Evolutionary conservation across 116 monocot species (phyloP).

Genomic region (Posidonia oceanica): DNA sequence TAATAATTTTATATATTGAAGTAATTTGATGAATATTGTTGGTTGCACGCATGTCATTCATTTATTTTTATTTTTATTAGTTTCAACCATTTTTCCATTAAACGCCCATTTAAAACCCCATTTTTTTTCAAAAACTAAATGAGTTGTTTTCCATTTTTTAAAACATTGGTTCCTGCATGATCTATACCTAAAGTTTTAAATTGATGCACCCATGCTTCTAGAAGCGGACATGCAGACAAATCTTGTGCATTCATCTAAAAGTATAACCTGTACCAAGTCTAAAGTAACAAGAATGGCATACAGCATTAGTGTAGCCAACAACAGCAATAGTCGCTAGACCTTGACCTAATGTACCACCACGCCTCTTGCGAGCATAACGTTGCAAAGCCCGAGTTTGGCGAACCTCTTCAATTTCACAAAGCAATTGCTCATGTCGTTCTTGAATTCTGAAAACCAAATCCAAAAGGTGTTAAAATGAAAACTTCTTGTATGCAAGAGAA

Average conservation of each 20-base stretch:
- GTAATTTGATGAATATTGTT: too few relatives aligned
- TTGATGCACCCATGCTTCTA: too few relatives aligned
- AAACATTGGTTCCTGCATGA: too few relatives aligned
- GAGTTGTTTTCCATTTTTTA: too few relatives aligned
- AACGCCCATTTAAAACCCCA: too few relatives aligned
- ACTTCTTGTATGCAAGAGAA: background rate
- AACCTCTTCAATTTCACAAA: constrained; percentile 86
- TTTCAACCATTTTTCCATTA: too few relatives aligned
- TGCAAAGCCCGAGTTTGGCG: constrained; percentile 80
- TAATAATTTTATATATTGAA: too few relatives aligned
- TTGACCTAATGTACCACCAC: constrained; percentile 52
- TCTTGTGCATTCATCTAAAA: background rate
- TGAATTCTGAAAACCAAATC: constrained; percentile 48
- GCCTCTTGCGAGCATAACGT: constrained; percentile 70
- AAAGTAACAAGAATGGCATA: constrained; percentile 21
- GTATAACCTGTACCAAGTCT: background rate
- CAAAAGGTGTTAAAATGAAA: background rate
- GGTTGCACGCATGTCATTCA: too few relatives aligned
- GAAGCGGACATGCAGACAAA: background rate
- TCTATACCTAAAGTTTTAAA: too few relatives aligned
- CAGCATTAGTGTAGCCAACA: constrained; percentile 98
- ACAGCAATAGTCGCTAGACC: constrained; percentile 82
- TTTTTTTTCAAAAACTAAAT: too few relatives aligned
- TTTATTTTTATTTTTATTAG: too few relatives aligned
- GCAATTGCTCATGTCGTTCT: constrained; percentile 49